Evolutionary conservation across 1,284 basidiomycete genomes (phyloP).

Genomic region (Irpex lacteus): DNA sequence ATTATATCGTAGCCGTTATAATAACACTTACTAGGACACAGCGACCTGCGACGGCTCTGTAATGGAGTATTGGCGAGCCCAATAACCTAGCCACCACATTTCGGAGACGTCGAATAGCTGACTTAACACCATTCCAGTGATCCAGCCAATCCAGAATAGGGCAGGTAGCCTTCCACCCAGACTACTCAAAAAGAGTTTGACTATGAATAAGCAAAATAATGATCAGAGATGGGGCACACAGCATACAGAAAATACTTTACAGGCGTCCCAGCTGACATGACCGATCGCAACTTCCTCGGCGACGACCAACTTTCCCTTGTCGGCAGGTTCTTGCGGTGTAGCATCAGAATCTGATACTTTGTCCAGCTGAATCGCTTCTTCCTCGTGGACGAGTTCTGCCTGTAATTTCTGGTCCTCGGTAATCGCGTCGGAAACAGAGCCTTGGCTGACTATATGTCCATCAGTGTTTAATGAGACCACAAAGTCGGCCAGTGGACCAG

Average conservation of each 20-base stretch:
- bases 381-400: constrained; percentile 33
- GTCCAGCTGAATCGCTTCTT: constrained; percentile 38
- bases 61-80: constrained; percentile 28
- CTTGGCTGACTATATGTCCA: constrained; percentile 45
- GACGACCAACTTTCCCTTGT: constrained; percentile 46
- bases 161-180: constrained; percentile 29
- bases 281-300: constrained; percentile 61
- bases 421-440: constrained; percentile 42
- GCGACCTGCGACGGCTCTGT: constrained; percentile 25
- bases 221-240: not conserved
- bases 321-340: constrained; percentile 19
- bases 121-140: constrained; percentile 20
- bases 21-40: constrained; percentile 27
- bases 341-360: constrained; percentile 32
- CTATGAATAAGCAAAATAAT: constrained; percentile 14
- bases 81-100: constrained; percentile 26
- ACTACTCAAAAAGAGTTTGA: constrained; percentile 26
- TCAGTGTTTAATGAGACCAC: constrained; percentile 57
- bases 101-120: constrained; percentile 19
- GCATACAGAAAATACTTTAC: constrained; percentile 21
- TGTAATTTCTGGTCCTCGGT: constrained; percentile 33
- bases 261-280: constrained; percentile 45
- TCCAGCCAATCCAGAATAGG: constrained; percentile 32
- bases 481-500: constrained; percentile 57
- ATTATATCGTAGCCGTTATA: not conserved